These are phyloP conservation scores for Phylloporus sp. DNA, from an alignment of 768 basidiomycete species.

Conservation along the genomic window DNA sequence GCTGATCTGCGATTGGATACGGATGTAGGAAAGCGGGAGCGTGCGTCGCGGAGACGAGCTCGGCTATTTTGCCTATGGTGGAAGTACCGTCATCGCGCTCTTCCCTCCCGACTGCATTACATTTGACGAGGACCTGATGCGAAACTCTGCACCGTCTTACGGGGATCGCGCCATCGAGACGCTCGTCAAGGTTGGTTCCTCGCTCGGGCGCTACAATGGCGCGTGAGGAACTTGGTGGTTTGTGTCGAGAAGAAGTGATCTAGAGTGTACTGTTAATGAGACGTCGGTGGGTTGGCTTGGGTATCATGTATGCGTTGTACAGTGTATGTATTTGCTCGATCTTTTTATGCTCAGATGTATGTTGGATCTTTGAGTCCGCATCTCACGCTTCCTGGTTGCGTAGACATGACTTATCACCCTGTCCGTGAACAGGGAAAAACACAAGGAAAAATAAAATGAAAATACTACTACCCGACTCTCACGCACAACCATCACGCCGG, in stretches of 20 bases:
- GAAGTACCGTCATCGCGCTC: constrained; percentile 64
- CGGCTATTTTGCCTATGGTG: constrained; percentile 77
- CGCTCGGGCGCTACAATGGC: constrained; percentile 22
- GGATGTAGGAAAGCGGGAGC: constrained; percentile 36
- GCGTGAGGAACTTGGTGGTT: constrained; percentile 1
- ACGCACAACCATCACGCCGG: not conserved
- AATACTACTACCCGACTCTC: no score
- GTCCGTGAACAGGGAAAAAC: not conserved
- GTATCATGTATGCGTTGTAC: no score
- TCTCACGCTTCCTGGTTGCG: no score
- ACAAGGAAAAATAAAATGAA: no score
- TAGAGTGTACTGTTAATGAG: not conserved
- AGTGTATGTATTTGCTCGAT: no score
- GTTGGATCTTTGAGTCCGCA: not conserved
- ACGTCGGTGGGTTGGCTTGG: not conserved
- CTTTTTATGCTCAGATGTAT: not conserved
- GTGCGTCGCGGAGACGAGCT: constrained; percentile 65
- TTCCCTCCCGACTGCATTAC: constrained; percentile 50
- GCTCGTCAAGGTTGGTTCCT: constrained; percentile 45
- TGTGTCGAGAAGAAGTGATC: not conserved
- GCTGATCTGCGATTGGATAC: not conserved
- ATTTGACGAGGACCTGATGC: constrained; percentile 60
- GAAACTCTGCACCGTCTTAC: constrained; percentile 40
- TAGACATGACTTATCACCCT: no score
- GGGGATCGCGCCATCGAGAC: constrained; percentile 51